Evolutionary conservation across 305 asterid genomes (phyloP).

Genomic region (Caryopteris hybrid): DNA sequence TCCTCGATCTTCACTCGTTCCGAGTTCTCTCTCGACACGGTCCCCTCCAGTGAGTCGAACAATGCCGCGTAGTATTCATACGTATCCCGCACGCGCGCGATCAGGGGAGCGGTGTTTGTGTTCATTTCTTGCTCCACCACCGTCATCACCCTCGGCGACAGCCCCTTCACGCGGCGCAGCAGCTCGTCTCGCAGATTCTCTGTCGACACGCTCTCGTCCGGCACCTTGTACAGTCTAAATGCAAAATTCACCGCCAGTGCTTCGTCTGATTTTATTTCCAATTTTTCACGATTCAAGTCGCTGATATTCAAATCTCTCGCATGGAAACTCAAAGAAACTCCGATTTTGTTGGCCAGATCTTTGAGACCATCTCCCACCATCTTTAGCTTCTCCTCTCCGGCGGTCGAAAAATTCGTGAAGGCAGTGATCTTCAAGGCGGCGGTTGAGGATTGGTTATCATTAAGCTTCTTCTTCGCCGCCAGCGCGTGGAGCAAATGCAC

Average conservation of each 20-base stretch:
- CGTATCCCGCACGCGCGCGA: slow-evolving; percentile 63
- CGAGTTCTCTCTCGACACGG: slow-evolving; percentile 33
- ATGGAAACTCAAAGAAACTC: slow-evolving; percentile 38
- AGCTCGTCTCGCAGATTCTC: slow-evolving; percentile 67
- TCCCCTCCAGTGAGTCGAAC: slow-evolving; percentile 66
- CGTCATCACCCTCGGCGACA: slow-evolving; percentile 64
- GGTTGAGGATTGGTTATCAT: not conserved
- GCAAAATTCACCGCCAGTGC: slow-evolving; percentile 75
- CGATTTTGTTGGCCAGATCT: slow-evolving; percentile 39
- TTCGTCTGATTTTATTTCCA: slow-evolving; percentile 43
- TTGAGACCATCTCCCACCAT: slow-evolving; percentile 33
- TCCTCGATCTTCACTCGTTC: slow-evolving; percentile 65
- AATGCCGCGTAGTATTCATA: slow-evolving; percentile 59
- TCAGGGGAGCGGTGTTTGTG: slow-evolving; percentile 64
- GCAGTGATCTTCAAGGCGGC: slow-evolving; percentile 48
- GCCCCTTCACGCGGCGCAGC: slow-evolving; percentile 72
- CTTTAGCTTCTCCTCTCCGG: slow-evolving; percentile 34
- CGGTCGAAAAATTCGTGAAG: slow-evolving; percentile 26
- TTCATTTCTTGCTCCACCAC: slow-evolving; percentile 80
- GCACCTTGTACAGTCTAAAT: slow-evolving; percentile 48
- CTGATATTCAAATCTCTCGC: slow-evolving; percentile 11
- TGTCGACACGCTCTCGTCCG: slow-evolving; percentile 86
- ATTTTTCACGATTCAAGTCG: slow-evolving; percentile 36
- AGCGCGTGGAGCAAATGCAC: slow-evolving; percentile 73
- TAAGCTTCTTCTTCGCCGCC: slow-evolving; percentile 38